Conservation (phyloP, 1,284 basidiomycete genomes). For the Ceratobasidium sp. region DNA sequence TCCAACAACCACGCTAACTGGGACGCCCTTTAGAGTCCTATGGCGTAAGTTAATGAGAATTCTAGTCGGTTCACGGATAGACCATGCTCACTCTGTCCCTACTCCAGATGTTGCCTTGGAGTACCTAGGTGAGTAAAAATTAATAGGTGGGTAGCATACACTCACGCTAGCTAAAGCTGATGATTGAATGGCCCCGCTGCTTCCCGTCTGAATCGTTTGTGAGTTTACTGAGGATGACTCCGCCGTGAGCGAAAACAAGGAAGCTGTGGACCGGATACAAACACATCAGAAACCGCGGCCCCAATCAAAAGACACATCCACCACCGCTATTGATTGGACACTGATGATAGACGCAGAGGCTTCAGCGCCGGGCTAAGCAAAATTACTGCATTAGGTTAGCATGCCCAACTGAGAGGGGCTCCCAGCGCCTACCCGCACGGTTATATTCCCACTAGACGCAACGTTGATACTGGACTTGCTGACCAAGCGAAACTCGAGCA, state of each 20-base stretch:
- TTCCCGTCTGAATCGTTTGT: not conserved
- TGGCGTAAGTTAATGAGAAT: no score
- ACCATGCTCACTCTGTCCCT: not conserved
- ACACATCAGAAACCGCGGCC: not conserved
- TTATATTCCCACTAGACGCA: not conserved
- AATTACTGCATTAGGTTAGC: not conserved
- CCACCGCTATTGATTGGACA: conserved; percentile 13
- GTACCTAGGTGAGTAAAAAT: not conserved
- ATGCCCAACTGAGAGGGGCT: not conserved
- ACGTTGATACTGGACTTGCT: conserved; percentile 14
- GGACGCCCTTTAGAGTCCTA: not conserved
- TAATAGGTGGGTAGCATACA: not conserved
- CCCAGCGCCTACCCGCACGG: not conserved
- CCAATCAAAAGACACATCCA: not conserved
- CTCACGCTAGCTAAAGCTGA: not conserved
- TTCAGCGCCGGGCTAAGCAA: not conserved
- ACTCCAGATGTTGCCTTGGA: not conserved
- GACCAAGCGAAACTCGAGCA: conserved; percentile 3
- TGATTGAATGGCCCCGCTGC: no score
- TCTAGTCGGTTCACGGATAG: not conserved
- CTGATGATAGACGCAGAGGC: conserved; percentile 22
- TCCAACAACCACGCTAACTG: conserved; percentile 10
- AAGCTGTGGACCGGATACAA: conserved; percentile 14
- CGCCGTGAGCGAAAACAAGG: not conserved
- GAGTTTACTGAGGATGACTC: not conserved